phyloP scores from a whole-genome alignment of 257 asterid genomes.

The Knoxia roxburghii region DNA sequence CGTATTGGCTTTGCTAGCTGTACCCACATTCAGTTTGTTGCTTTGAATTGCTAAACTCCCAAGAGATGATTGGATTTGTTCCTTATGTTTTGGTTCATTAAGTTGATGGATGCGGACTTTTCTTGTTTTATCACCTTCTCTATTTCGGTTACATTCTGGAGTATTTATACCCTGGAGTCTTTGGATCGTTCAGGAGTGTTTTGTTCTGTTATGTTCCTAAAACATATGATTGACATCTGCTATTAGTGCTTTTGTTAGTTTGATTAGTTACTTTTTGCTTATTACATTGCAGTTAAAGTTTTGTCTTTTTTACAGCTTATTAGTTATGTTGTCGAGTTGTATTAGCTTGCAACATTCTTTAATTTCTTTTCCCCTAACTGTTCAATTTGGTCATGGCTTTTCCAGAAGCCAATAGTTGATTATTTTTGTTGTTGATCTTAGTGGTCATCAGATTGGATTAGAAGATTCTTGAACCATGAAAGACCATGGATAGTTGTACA shows the following conservation, averaged over 20 bases:
- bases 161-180: neutral
- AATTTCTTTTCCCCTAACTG: neutral
- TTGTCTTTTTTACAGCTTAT: neutral
- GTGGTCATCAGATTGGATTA: neutral
- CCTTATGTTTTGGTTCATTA: neutral
- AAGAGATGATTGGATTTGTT: neutral
- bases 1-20: neutral
- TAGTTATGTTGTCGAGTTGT: neutral
- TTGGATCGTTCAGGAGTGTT: neutral
- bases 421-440: too few species aligned
- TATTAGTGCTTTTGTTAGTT: neutral
- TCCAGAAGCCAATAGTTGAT: neutral
- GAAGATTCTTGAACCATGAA: neutral
- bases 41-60: neutral
- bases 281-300: neutral
- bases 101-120: neutral
- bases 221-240: too few species aligned
- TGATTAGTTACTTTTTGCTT: neutral
- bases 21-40: neutral
- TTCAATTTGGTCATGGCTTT: neutral
- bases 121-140: neutral
- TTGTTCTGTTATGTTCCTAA: neutral
- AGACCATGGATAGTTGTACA: too few species aligned
- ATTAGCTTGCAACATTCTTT: too few species aligned
- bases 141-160: neutral